These are phyloP conservation scores for Exsudoporus floridanus DNA, from an alignment of 1,284 basidiomycete genomes.

Conservation along the genomic window DNA sequence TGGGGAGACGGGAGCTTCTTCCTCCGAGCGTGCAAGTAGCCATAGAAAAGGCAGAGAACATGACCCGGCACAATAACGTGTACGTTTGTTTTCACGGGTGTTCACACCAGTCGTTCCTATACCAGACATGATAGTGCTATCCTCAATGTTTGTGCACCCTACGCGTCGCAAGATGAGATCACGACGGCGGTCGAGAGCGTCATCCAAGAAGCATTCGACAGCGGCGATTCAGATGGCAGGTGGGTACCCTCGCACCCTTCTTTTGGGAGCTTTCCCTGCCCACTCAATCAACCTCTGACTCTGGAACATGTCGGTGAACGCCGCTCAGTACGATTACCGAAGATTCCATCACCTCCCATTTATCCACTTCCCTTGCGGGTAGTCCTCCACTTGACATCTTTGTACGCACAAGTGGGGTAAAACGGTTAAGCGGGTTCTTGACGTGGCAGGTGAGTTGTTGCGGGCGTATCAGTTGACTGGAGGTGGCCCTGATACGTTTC, in stretches of 20 bases:
- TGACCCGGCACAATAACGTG: constrained; percentile 78
- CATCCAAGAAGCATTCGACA: constrained; percentile 49
- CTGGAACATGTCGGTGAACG: not conserved
- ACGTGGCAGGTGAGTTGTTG: constrained; percentile 82
- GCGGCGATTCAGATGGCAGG: constrained; percentile 38
- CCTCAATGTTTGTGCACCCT: constrained; percentile 94
- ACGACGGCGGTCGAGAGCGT: constrained; percentile 68
- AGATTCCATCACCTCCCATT: constrained; percentile 59
- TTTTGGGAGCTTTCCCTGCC: too few relatives aligned
- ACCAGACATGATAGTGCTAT: constrained; percentile 62
- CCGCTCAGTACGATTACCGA: constrained; percentile 58
- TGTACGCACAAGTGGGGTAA: constrained; percentile 90
- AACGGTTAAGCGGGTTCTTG: constrained; percentile 87
- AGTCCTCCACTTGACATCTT: constrained; percentile 89
- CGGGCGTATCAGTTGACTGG: not conserved
- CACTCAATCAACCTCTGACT: not conserved
- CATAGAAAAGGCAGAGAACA: constrained; percentile 70
- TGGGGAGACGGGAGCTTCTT: constrained; percentile 79
- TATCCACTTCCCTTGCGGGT: constrained; percentile 65
- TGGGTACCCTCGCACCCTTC: constrained; percentile 13
- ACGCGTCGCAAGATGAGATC: constrained; percentile 92
- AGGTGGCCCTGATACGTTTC: too few relatives aligned
- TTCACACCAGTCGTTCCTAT: not conserved
- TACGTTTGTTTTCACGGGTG: not conserved
- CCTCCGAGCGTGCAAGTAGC: constrained; percentile 74